These are phyloP conservation scores for Tricholoma bakamatsutake DNA, from an alignment of 768 basidiomycete genomes.

Conservation along the genomic window DNA sequence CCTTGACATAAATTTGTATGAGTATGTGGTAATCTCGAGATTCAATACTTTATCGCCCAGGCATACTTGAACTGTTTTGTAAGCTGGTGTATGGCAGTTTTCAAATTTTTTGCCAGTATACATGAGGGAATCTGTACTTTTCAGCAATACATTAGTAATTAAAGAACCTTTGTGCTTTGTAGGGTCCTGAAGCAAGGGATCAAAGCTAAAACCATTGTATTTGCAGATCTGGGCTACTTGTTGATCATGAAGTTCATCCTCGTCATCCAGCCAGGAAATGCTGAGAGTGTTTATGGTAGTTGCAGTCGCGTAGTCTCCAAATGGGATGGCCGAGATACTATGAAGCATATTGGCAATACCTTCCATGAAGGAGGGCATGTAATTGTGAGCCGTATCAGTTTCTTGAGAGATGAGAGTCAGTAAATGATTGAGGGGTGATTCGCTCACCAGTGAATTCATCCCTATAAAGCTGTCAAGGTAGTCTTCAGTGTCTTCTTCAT, in stretches of 20 bases:
- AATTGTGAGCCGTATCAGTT: background rate
- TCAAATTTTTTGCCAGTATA: slow-evolving; percentile 5
- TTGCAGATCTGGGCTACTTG: background rate
- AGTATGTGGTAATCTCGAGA: slow-evolving; percentile 21
- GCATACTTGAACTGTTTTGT: slow-evolving; percentile 6
- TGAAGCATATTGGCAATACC: background rate
- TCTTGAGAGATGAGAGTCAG: background rate
- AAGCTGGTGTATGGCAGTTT: background rate
- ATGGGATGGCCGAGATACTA: too few species aligned
- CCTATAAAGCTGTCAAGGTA: slow-evolving; percentile 14
- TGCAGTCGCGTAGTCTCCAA: background rate
- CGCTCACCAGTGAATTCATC: background rate
- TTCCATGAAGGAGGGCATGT: background rate
- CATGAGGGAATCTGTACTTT: background rate
- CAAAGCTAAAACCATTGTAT: background rate
- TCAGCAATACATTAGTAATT: background rate
- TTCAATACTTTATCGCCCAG: slow-evolving; percentile 17
- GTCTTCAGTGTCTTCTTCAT: slow-evolving; percentile 23
- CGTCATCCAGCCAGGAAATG: background rate
- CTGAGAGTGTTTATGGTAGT: background rate
- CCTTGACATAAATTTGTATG: slow-evolving; percentile 12
- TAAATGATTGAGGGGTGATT: background rate
- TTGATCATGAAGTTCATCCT: background rate
- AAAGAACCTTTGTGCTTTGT: background rate
- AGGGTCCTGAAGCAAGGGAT: background rate